A percentile compares a stretch with the other conserved stretches of the same genome.
Evolutionary conservation across 306 rosid species (phyloP).

Genomic region (Vigna trinervia): DNA sequence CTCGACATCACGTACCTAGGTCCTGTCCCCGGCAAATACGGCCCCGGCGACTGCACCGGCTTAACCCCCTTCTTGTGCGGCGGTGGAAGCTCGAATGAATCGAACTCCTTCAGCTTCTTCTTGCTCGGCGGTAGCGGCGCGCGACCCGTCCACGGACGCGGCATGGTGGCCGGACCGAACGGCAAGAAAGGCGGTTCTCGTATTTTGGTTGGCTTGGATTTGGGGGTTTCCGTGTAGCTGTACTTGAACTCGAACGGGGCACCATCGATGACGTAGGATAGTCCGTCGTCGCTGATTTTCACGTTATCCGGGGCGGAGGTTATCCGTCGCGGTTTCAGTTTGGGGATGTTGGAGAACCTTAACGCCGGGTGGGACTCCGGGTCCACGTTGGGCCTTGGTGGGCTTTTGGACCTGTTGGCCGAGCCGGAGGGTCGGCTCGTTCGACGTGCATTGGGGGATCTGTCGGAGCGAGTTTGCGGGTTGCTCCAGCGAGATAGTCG

Average conservation of each 20-base stretch:
- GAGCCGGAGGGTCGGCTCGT: constrained; percentile 61
- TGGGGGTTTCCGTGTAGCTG: constrained; percentile 95
- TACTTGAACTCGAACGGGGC: constrained; percentile 96
- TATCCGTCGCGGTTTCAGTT: constrained; percentile 42
- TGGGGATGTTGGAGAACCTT: constrained; percentile 38
- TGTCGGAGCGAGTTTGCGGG: constrained; percentile 42
- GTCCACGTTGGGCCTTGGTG: constrained; percentile 48
- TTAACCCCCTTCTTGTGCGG: constrained; percentile 85
- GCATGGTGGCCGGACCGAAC: constrained; percentile 75
- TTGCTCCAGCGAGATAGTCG: constrained; percentile 62
- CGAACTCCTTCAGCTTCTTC: constrained; percentile 79
- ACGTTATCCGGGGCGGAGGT: constrained; percentile 53
- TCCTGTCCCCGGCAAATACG: constrained; percentile 69
- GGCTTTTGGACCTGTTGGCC: constrained; percentile 61
- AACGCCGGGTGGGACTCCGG: constrained; percentile 59
- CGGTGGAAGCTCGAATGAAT: constrained; percentile 82
- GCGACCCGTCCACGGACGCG: constrained; percentile 85
- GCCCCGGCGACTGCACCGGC: constrained; percentile 90
- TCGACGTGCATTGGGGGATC: constrained; percentile 16
- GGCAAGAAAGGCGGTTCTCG: constrained; percentile 76
- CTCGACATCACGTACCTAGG: constrained; percentile 71
- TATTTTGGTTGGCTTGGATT: constrained; percentile 70
- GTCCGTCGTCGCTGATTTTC: constrained; percentile 65
- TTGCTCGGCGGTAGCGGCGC: constrained; percentile 84
- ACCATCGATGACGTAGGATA: constrained; percentile 54